A percentile compares a stretch with the other conserved stretches of the same genome.
Conservation (phyloP, 75 land plant species). For the Isoetes taiwanensis region DNA sequence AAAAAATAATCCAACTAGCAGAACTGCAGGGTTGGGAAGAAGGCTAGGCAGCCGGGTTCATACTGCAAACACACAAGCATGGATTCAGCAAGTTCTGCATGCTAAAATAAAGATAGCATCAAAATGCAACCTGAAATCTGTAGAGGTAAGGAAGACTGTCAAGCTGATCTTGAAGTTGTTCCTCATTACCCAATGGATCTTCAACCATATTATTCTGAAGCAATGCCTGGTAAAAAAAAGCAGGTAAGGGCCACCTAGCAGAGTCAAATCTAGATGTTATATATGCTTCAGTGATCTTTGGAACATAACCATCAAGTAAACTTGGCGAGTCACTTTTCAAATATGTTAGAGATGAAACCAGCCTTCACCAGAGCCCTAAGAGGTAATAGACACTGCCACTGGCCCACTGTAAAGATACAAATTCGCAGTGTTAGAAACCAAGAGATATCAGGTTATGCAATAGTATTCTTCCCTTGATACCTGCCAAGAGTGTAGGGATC, state of each 20-base stretch:
- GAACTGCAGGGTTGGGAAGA: too few relatives aligned
- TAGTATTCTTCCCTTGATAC: slow-evolving; percentile 14
- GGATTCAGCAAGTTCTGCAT: too few relatives aligned
- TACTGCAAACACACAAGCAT: too few relatives aligned
- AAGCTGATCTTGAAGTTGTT: slow-evolving; percentile 86
- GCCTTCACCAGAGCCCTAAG: slow-evolving; percentile 85
- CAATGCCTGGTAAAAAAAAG: slow-evolving; percentile 51
- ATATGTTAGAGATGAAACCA: slow-evolving; percentile 88
- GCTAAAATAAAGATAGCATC: too few relatives aligned
- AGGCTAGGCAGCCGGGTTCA: too few relatives aligned
- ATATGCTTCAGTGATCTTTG: slow-evolving; percentile 79
- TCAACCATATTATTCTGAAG: slow-evolving; percentile 62
- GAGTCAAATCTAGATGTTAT: slow-evolving; percentile 80
- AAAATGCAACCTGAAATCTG: slow-evolving; percentile 53
- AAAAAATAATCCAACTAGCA: too few relatives aligned
- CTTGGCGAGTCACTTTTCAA: slow-evolving; percentile 77
- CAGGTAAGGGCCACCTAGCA: too few relatives aligned
- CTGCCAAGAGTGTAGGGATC: slow-evolving; percentile 94
- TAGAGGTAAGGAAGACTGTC: slow-evolving; percentile 81
- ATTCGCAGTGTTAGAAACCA: neutral
- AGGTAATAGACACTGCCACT: slow-evolving; percentile 93
- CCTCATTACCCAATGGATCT: slow-evolving; percentile 86
- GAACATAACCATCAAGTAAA: slow-evolving; percentile 78
- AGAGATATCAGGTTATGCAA: neutral
- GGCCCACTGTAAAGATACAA: slow-evolving; percentile 56